Base-by-base conservation (phyloP, 2,329 filamentous ascomycete genomes). In the Chaetomium olivaceum region DNA sequence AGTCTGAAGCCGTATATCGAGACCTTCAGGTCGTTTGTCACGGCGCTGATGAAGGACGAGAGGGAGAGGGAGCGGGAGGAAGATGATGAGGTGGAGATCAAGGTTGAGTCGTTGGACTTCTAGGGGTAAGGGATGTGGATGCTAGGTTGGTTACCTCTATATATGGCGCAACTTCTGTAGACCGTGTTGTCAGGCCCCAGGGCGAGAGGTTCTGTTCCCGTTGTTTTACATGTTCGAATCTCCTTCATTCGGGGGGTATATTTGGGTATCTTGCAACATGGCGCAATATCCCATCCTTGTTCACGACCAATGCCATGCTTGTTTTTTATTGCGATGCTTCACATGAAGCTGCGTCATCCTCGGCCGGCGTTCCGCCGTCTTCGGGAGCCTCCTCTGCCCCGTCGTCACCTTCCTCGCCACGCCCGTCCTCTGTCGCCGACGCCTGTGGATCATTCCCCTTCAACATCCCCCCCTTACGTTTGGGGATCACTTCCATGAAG, bases 1-100 rank as follows among this genome's bases (percentile, higher is more conserved):
- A 92, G 92, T 70, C 78, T 99, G 74, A 96, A 91, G 80, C 92
- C 93, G 9, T 98, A 96, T 76, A 88, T 98, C 43, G 93, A 98
- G 65, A 89, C 90, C 71, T 98, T 99, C 78, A 86, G 91, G 71
- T 85, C 83, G 0, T 96, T 97, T 78, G 92, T 98, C 8, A 84
- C 87, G 11, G 84, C 81, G 0, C 77, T 99, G 63, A 83, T 97
- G 77, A 93, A 89, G 76, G 94, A 96, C 66, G 88, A 89, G 76
- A 82, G 82, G 68, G 87, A 82, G 80, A 74, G 85, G 66, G 85
- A 87, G 74, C 77, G 84, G 27, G 83, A 85, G 2, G 83, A 83
- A 25, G 67, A 66, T 3, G 61, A 16, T 1, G 66, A 66, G 11
- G 77, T 76, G 1, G 76, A 77, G 36, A 51, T 62, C 2, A 67